These are phyloP conservation scores for Acacia acuminata DNA, from an alignment of 306 rosid species.

Conservation along the genomic window DNA sequence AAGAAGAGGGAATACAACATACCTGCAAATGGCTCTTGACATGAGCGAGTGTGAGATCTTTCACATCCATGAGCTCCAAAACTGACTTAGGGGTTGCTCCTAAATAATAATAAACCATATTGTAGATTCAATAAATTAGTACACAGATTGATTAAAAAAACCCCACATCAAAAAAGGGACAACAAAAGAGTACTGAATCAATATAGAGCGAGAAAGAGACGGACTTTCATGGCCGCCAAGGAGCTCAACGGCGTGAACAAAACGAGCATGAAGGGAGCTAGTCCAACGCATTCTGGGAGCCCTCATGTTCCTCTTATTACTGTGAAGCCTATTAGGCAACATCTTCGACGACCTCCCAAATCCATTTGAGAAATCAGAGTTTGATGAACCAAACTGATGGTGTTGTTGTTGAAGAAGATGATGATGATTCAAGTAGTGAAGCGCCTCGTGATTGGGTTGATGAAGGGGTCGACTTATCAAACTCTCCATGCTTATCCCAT, in stretches of 20 bases:
- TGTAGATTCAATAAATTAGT: not conserved
- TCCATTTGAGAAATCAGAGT: conserved; percentile 49
- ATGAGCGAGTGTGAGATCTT: conserved; percentile 95
- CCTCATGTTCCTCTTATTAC: conserved; percentile 67
- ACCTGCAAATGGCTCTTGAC: conserved; percentile 99
- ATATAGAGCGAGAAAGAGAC: not conserved
- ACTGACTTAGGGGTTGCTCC: conserved; percentile 97
- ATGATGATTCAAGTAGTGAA: conserved; percentile 19
- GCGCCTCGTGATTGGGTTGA: conserved; percentile 3
- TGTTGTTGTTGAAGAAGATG: not conserved
- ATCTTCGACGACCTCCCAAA: conserved; percentile 54
- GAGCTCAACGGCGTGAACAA: conserved; percentile 87
- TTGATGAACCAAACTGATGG: conserved; percentile 37
- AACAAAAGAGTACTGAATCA: not conserved
- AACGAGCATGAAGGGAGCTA: conserved; percentile 82
- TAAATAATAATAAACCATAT: conserved; percentile 23
- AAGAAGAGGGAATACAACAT: not conserved
- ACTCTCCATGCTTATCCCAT: conserved; percentile 54
- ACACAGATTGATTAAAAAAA: not conserved
- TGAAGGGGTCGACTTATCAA: conserved; percentile 19
- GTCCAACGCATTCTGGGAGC: conserved; percentile 99
- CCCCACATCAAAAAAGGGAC: not conserved
- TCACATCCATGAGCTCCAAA: conserved; percentile 92
- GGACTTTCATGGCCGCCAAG: conserved; percentile 98
- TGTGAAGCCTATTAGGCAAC: conserved; percentile 43